Evolutionary conservation across 148 eudicot species (phyloP).

Genomic region (Cornus suecica): DNA sequence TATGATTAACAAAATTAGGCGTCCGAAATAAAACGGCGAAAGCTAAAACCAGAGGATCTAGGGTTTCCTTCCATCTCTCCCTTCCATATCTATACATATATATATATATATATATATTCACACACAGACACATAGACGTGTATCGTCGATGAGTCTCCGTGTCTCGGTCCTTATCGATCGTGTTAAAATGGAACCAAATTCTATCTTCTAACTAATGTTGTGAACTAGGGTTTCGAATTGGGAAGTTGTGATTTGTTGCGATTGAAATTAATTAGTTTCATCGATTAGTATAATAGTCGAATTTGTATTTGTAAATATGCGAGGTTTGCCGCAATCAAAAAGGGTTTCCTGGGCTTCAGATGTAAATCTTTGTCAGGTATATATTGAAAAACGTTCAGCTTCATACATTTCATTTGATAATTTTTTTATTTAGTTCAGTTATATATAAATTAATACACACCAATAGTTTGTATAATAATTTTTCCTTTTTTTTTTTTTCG

Average conservation of each 20-base stretch:
- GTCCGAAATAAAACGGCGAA: neutral
- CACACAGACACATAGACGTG: no score
- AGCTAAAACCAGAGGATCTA: conserved; percentile 31
- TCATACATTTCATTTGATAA: neutral
- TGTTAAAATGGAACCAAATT: conserved; percentile 7
- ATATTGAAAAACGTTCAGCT: conserved; percentile 10
- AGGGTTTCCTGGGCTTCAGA: conserved; percentile 74
- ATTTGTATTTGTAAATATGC: conserved; percentile 43
- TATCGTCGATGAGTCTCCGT: neutral
- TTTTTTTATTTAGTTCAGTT: neutral
- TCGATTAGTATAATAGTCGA: neutral
- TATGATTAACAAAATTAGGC: neutral
- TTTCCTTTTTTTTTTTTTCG: neutral
- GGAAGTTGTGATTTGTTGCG: neutral
- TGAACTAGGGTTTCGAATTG: conserved; percentile 1
- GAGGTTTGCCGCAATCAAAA: conserved; percentile 67
- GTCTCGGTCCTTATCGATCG: neutral
- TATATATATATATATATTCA: neutral
- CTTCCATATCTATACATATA: neutral
- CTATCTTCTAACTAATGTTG: neutral
- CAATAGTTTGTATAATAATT: neutral
- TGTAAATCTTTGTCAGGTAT: conserved; percentile 78
- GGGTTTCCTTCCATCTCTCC: conserved; percentile 30
- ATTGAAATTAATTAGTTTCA: neutral
- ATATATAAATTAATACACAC: neutral